Evolutionary conservation across 225 moss, liverwort and hornwort genomes (phyloP).

Genomic region (Bryum argenteum): DNA sequence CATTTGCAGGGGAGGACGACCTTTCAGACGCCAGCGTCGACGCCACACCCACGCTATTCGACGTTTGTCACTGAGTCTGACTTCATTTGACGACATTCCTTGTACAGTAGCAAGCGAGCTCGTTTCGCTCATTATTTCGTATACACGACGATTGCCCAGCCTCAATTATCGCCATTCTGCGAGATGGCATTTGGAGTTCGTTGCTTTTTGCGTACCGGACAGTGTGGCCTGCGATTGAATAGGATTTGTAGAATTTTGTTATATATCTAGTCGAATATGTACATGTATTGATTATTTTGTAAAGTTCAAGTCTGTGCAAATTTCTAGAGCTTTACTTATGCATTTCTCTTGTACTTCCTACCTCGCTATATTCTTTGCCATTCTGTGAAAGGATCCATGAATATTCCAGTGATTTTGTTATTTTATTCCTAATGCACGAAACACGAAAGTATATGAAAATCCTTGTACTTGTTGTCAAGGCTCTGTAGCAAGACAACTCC

Average conservation of each 20-base stretch:
- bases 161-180: slow-evolving; percentile 26
- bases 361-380: neutral
- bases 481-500: too few species aligned
- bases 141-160: slow-evolving; percentile 27
- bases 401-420: too few species aligned
- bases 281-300: slow-evolving; percentile 23
- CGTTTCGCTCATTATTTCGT: slow-evolving; percentile 27
- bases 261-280: slow-evolving; percentile 7
- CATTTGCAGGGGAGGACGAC: slow-evolving; percentile 54
- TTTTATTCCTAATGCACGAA: too few species aligned
- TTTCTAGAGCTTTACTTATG: neutral
- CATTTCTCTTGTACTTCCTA: neutral
- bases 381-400: too few species aligned
- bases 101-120: slow-evolving; percentile 15
- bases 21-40: slow-evolving; percentile 33
- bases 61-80: slow-evolving; percentile 42
- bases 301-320: slow-evolving; percentile 3
- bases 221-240: slow-evolving; percentile 27
- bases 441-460: too few species aligned
- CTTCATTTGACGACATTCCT: slow-evolving; percentile 57
- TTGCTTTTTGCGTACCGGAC: slow-evolving; percentile 25
- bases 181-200: slow-evolving; percentile 32
- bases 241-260: slow-evolving; percentile 31
- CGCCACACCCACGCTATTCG: slow-evolving; percentile 41
- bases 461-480: too few species aligned